These are phyloP conservation scores for Trichoderma atroviride DNA, from an alignment of 2,329 filamentous ascomycete species.

Conservation along the genomic window DNA sequence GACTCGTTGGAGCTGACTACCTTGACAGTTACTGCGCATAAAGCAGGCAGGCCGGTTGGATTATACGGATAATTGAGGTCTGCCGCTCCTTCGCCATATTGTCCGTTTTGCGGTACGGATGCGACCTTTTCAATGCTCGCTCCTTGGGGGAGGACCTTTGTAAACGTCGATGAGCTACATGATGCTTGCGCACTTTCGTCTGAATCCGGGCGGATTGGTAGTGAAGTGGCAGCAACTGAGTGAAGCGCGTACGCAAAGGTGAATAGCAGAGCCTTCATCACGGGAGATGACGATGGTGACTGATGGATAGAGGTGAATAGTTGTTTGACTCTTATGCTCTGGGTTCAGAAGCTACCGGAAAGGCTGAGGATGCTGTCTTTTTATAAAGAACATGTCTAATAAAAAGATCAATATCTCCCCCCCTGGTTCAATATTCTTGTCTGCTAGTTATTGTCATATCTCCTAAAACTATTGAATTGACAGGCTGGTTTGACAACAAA, in stretches of 20 bases:
- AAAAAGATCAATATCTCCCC: background rate
- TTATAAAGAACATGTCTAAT: background rate
- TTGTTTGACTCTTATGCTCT: background rate
- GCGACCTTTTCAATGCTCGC: background rate
- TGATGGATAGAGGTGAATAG: background rate
- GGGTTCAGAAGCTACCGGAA: background rate
- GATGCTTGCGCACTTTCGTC: background rate
- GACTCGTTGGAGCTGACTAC: background rate
- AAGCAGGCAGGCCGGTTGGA: background rate
- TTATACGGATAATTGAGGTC: background rate
- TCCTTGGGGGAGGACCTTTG: background rate
- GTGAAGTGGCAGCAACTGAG: background rate
- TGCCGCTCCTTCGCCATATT: background rate
- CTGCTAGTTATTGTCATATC: background rate
- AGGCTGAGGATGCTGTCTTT: background rate
- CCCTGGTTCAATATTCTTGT: background rate
- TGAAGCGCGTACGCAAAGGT: background rate
- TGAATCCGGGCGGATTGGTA: background rate
- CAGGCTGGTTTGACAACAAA: background rate
- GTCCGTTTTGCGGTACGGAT: background rate
- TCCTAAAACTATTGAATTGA: background rate
- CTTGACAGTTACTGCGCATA: background rate
- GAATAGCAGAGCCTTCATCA: background rate
- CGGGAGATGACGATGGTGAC: background rate
- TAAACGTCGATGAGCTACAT: background rate